Base-by-base conservation (phyloP, 2,329 filamentous ascomycete species). In the Alternaria dauci region DNA sequence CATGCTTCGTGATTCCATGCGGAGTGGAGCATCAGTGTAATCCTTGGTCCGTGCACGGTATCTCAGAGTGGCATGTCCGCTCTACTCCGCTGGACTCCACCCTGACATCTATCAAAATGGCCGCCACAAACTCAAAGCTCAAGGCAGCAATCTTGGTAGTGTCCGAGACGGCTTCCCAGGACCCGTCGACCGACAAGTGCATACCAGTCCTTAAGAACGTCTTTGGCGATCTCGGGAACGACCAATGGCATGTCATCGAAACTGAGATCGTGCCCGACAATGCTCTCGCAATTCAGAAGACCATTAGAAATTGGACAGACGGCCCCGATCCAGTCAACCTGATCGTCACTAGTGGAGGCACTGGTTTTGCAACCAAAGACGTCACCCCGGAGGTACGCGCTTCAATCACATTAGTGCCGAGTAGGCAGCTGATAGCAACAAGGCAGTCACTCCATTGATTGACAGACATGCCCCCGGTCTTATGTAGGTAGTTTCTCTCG, bases 331-430 rank as follows among this genome's bases (percentile, higher is more conserved):
- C 83, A 4, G 77, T 89, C 51, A 94, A 97, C 78, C 80, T 98
- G 59, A 87, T 99, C 61, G 79, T 97, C 47, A 94, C 93, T 0
- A 97, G 93, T 7, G 95, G 95, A 23, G 95, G 95, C 2, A 99
- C 95, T 1, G 95, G 95, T 0, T 99, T 99, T 78, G 91, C 95
- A 8, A 83, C 88, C 11, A 87, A 90, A 56, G 95, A 99, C 81
- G 84, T 86, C 42, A 99, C 95, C 0, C 95, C 95, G 2, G 95
- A 98, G 85, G 92, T 94, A 77, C n/a, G 58, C 52, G 28, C 20
- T 26, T 20, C 6, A 6, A 8, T 39, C 16, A 5, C 14, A 25
- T 8, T 26, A 42, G n/a, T 14, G 14, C 16, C 36, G 25, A 14
- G 18, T 48, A 14, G 30, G 38, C 34, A 18, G 36, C 58, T 67